phyloP scores from a whole-genome alignment of 768 basidiomycete species.

The Leucocoprinus leucothites region DNA sequence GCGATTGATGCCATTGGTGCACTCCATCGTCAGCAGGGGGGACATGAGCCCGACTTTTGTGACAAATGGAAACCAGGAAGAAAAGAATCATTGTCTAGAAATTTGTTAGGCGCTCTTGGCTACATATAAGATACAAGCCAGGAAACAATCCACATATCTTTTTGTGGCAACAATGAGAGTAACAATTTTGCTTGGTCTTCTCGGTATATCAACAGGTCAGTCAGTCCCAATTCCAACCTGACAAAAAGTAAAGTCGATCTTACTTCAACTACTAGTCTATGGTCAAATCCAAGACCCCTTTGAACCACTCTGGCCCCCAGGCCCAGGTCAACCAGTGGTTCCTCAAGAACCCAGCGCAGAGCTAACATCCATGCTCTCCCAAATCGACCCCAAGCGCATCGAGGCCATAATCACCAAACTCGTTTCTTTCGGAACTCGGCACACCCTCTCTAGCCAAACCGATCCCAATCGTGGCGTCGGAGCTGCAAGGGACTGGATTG shows the following conservation, averaged over 20 bases:
- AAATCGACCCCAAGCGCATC: conserved; percentile 43
- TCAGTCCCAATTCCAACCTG: not conserved
- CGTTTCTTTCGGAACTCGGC: conserved; percentile 52
- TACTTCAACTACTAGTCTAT: conserved; percentile 4
- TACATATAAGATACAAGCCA: not conserved
- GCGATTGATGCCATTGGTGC: not conserved
- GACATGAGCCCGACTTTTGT: not conserved
- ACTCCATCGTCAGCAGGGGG: conserved; percentile 4
- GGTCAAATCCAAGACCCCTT: not conserved
- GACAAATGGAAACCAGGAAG: not conserved
- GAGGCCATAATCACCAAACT: conserved; percentile 47
- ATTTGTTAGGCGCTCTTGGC: not conserved
- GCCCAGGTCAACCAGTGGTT: conserved; percentile 39
- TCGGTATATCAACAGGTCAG: not conserved
- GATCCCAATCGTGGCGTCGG: conserved; percentile 51
- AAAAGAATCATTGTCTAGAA: not conserved
- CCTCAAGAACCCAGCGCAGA: conserved; percentile 43
- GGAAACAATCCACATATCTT: too few relatives aligned
- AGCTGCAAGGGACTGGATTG: conserved; percentile 55
- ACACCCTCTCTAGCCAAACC: conserved; percentile 51
- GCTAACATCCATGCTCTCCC: conserved; percentile 41
- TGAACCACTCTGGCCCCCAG: conserved; percentile 39
- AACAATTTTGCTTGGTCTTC: not conserved
- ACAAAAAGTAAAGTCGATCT: not conserved
- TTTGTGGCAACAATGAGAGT: not conserved